Conservation (phyloP, 352 stramenopile species). For the Phytophthora multivora region DNA sequence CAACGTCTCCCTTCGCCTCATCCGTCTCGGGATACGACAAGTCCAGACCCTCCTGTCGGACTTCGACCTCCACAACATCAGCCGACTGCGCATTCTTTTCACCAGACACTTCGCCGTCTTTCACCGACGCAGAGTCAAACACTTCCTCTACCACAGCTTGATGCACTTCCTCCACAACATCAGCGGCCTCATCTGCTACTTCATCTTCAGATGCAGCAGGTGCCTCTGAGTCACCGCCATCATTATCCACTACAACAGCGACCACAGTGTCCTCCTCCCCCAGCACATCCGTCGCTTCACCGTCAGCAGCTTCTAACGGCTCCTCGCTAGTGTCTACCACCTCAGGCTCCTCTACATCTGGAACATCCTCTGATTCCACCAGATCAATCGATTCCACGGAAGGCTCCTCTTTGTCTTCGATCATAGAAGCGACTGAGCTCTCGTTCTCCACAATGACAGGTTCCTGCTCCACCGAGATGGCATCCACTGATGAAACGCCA, state of each 20-base stretch:
- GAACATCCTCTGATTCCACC: neutral
- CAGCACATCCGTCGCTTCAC: neutral
- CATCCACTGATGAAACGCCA: no score
- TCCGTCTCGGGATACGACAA: conserved; percentile 18
- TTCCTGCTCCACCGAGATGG: no score
- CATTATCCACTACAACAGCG: neutral
- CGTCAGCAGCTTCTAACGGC: neutral
- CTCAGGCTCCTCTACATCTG: neutral
- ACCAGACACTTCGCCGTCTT: neutral
- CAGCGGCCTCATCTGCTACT: neutral
- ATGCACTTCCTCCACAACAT: neutral
- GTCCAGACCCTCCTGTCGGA: conserved; percentile 21
- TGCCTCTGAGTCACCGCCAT: neutral
- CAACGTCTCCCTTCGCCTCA: conserved; percentile 19
- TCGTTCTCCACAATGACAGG: no score
- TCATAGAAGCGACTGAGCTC: neutral
- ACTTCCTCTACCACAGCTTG: conserved; percentile 2
- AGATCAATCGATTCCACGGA: neutral
- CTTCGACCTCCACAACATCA: conserved; percentile 28
- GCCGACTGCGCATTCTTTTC: conserved; percentile 1
- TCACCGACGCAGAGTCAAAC: conserved; percentile 1
- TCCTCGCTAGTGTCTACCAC: neutral
- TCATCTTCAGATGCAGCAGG: conserved; percentile 5
- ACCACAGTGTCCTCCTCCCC: neutral
- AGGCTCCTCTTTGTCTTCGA: neutral